Conservation (phyloP, 371 early-diverging fungal species). For the Mucor saturninus region DNA sequence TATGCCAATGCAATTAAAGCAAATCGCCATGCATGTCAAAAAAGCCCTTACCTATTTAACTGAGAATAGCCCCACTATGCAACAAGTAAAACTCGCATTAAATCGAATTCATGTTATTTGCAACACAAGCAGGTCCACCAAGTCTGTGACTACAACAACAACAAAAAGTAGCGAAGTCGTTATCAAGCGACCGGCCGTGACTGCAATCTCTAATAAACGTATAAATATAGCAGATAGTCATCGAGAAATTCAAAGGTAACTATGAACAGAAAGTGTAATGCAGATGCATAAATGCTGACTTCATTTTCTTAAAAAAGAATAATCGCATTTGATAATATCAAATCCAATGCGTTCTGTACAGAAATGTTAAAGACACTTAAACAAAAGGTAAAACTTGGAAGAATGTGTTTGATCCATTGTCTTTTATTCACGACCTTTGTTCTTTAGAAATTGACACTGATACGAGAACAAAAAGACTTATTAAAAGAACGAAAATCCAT, state of each 20-base stretch:
- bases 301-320: slow-evolving; percentile 1
- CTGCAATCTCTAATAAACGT: slow-evolving; percentile 1
- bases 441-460: slow-evolving; percentile 39
- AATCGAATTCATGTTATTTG: slow-evolving; percentile 11
- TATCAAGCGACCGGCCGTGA: not conserved
- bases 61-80: slow-evolving; percentile 8
- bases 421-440: too few relatives aligned
- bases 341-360: slow-evolving; percentile 13
- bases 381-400: slow-evolving; percentile 14
- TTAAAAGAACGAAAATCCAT: slow-evolving; percentile 67
- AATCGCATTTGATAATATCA: slow-evolving; percentile 18
- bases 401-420: too few relatives aligned
- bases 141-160: not conserved
- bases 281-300: not conserved
- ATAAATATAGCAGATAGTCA: slow-evolving; percentile 10
- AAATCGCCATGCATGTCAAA: slow-evolving; percentile 17
- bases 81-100: slow-evolving; percentile 19
- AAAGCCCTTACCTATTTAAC: slow-evolving; percentile 15
- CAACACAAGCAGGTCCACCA: not conserved
- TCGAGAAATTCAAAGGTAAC: slow-evolving; percentile 11
- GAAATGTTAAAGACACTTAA: slow-evolving; percentile 24
- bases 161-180: not conserved
- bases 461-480: slow-evolving; percentile 69
- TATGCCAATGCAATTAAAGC: slow-evolving; percentile 13
- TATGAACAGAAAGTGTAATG: not conserved